A percentile compares a stretch with the other conserved stretches of the same genome.
These are phyloP conservation scores for Dalbergia oliveri DNA, from an alignment of 306 rosid species.

Conservation along the genomic window DNA sequence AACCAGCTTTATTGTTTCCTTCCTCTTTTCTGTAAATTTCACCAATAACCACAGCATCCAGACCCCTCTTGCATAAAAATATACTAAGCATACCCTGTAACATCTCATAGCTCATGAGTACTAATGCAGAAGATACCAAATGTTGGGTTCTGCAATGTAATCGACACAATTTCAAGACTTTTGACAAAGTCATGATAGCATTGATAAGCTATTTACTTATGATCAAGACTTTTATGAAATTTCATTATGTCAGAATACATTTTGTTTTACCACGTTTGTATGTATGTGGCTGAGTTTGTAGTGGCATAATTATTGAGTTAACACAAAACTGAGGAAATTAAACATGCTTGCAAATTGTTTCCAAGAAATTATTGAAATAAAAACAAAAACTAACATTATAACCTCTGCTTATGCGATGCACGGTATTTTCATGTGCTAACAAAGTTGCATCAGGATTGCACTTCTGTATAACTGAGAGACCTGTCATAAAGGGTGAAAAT, in stretches of 20 bases:
- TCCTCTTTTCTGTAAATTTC: slow-evolving; percentile 9
- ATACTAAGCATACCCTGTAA: neutral
- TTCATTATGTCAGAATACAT: neutral
- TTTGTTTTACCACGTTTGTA: slow-evolving; percentile 11
- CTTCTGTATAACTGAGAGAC: slow-evolving; percentile 83
- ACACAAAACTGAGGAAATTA: slow-evolving; percentile 33
- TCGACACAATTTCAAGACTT: neutral
- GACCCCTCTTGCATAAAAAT: neutral
- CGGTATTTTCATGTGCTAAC: slow-evolving; percentile 83
- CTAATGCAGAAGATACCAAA: slow-evolving; percentile 10
- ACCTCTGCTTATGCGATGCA: slow-evolving; percentile 81
- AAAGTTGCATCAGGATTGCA: slow-evolving; percentile 80
- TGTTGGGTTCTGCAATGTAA: neutral
- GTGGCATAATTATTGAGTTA: neutral
- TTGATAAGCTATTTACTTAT: slow-evolving; percentile 12
- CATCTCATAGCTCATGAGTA: neutral
- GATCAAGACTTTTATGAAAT: slow-evolving; percentile 9
- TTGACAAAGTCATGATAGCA: slow-evolving; percentile 10
- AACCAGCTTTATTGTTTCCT: neutral
- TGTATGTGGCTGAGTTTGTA: slow-evolving; percentile 14
- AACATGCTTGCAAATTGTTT: neutral
- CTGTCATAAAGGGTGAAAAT: slow-evolving; percentile 55
- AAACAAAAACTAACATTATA: slow-evolving; percentile 35
- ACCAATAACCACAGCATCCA: neutral
- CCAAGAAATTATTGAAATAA: slow-evolving; percentile 36